These are phyloP conservation scores for Apophysomyces trapeziformis DNA, from an alignment of 371 early-diverging fungal species.

Conservation along the genomic window DNA sequence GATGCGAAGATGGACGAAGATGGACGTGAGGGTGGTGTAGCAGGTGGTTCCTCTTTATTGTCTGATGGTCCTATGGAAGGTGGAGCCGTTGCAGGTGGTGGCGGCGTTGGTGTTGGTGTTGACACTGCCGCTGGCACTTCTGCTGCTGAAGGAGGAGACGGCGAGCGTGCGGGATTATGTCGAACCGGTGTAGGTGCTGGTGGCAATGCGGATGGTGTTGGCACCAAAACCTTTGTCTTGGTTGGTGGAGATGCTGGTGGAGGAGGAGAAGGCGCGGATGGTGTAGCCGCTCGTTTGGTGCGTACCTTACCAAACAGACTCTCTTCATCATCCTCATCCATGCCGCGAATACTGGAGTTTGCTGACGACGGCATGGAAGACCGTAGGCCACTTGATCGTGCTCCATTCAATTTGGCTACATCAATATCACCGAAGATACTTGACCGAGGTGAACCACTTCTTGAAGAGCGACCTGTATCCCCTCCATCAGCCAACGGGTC, in stretches of 20 bases:
- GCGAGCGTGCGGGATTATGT: constrained; percentile 4
- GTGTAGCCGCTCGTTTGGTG: constrained; percentile 13
- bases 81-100: constrained; percentile 12
- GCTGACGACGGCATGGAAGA: constrained; percentile 19
- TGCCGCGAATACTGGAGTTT: constrained; percentile 4
- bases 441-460: constrained; percentile 6
- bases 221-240: not conserved
- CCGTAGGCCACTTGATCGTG: constrained; percentile 4
- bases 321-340: constrained; percentile 32
- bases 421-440: constrained; percentile 56
- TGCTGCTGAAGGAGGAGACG: not conserved
- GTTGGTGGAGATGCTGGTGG: constrained; percentile 1
- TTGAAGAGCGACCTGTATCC: constrained; percentile 11
- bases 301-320: constrained; percentile 29
- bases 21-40: constrained; percentile 20
- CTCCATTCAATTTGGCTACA: constrained; percentile 42
- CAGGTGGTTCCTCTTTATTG: not conserved
- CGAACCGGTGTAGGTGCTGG: not conserved
- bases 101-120: not conserved
- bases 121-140: constrained; percentile 5
- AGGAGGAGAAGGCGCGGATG: constrained; percentile 18
- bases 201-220: not conserved
- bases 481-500: constrained; percentile 8
- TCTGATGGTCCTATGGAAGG: constrained; percentile 1
- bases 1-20: constrained; percentile 25